Base-by-base conservation (phyloP, 2,329 filamentous ascomycete genomes). In the Cercospora sesami region DNA sequence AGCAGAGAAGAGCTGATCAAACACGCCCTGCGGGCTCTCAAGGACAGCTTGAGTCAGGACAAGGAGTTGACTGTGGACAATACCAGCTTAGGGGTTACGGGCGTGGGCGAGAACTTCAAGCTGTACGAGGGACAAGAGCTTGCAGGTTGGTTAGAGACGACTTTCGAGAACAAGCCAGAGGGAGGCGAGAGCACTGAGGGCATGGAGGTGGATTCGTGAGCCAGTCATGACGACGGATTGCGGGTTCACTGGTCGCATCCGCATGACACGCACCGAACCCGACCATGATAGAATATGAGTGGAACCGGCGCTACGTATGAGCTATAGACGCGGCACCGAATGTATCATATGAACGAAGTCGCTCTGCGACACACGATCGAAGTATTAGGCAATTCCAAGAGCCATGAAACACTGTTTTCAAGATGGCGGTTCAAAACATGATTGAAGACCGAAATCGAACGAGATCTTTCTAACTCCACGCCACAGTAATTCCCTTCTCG, bases 41-140 rank as follows among this genome's bases (percentile, higher is more conserved):
- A 97, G 86, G 95, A 99, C 85, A 96, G 91, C 75, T 84, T 99
- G 79, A 91, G 92, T 67, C 94, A 98, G 86, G 95, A 99, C 82
- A 96, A 96, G 85, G 94, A 98, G 86, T 84, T 99, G 80, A 98
- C 94, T 65, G 88, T 97, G 48, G 95, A 98, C 80, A 99, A 99
- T 83, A 97, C 94, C 64, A 97, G 93, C 74, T 87, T 99, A 64
- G 94, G 92, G 42, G 86, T 98, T 72, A 88, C 97, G 55, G 94
- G 92, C 51, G 85, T 97, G 69, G 91, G 94, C 23, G 92, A 98
- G 85, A 87, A 87, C 71, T 98, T 98, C 83, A 92, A 91, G 84
- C 85, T 97, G 73, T 95, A 91, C 77, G 95, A 99, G 79, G 94
- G 93, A 14, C 89, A 93, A 78, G 92, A 95, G 72, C 89, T 97